phyloP scores from a whole-genome alignment of 148 eudicot species.

The Arbutus unedo region DNA sequence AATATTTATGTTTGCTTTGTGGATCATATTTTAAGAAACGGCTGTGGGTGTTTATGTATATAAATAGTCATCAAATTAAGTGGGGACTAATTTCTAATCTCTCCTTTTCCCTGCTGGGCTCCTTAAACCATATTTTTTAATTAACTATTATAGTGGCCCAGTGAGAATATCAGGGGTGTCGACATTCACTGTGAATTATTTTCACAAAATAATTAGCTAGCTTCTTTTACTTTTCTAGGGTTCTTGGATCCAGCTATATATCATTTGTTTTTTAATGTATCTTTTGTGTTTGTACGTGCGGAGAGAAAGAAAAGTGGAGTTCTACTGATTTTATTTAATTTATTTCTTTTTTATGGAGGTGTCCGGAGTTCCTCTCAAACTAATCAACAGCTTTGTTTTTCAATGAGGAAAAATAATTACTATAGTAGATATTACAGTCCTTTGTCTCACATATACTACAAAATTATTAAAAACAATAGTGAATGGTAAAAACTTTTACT shows the following conservation, averaged over 20 bases:
- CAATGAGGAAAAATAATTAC: no score
- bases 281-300: no score
- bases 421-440: no score
- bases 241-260: not conserved
- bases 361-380: not conserved
- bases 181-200: not conserved
- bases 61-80: not conserved
- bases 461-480: no score
- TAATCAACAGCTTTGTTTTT: not conserved
- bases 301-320: not conserved
- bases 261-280: not conserved
- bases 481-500: no score
- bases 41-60: not conserved
- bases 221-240: not conserved
- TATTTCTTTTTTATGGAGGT: not conserved
- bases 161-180: not conserved
- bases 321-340: not conserved
- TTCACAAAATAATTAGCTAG: not conserved
- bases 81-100: not conserved
- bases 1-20: not conserved
- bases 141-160: not conserved
- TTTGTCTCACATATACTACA: no score
- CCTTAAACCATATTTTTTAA: not conserved
- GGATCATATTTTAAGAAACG: not conserved
- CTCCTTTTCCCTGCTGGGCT: not conserved